phyloP scores from a whole-genome alignment of 2,329 filamentous ascomycete species.

The Neofusicoccum umdonicola region DNA sequence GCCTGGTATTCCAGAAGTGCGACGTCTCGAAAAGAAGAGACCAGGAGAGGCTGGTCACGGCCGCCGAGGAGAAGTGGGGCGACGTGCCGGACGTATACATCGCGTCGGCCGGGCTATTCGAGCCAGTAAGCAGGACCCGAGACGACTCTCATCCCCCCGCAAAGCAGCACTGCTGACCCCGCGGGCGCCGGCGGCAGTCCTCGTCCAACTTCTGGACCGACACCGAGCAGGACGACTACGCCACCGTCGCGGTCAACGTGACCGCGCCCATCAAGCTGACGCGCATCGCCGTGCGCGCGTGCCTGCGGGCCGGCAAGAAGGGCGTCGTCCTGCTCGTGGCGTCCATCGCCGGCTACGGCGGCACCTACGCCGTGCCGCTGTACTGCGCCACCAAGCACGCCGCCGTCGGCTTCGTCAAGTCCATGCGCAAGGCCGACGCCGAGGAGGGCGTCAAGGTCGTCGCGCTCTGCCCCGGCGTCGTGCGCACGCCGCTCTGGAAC shows the following conservation, averaged over 20 bases:
- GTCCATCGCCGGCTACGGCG: constrained; percentile 11
- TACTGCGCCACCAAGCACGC: constrained; percentile 18
- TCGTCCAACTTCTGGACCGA: constrained; percentile 17
- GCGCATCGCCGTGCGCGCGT: constrained; percentile 13
- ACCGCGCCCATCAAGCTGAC: constrained; percentile 15
- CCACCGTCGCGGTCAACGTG: constrained; percentile 14
- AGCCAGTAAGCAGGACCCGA: constrained; percentile 1
- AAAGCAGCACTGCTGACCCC: not conserved
- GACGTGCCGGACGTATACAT: constrained; percentile 17
- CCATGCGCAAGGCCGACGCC: constrained; percentile 3
- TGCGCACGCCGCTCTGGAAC: not conserved
- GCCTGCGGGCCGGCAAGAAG: not conserved
- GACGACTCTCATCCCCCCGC: not conserved
- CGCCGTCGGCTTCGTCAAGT: constrained; percentile 13
- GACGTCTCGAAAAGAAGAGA: constrained; percentile 11
- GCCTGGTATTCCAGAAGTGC: constrained; percentile 7
- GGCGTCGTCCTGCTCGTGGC: constrained; percentile 15
- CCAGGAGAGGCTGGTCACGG: not conserved
- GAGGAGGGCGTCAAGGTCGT: constrained; percentile 18
- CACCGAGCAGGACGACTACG: constrained; percentile 5
- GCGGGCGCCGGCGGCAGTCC: not conserved
- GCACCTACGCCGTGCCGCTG: constrained; percentile 14
- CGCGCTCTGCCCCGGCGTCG: constrained; percentile 9
- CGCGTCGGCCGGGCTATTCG: constrained; percentile 14
- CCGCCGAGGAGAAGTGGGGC: constrained; percentile 1